These are phyloP conservation scores for Trichosporon inkin DNA, from an alignment of 1,284 basidiomycete species.

Conservation along the genomic window DNA sequence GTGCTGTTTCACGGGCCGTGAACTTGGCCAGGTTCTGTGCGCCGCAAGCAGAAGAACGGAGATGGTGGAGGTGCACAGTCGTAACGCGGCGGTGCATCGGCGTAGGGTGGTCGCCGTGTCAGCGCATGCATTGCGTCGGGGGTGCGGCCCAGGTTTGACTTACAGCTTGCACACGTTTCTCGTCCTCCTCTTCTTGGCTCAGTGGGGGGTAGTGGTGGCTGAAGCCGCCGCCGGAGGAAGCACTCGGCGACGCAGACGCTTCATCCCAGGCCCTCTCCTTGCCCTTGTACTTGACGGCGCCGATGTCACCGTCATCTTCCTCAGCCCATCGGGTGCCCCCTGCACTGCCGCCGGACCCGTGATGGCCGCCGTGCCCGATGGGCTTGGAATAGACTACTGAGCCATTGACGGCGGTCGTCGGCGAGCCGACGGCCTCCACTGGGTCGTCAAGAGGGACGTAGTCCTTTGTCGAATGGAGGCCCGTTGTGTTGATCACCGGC, in stretches of 20 bases:
- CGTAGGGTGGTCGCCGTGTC: not conserved
- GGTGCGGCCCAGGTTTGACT: slow-evolving; percentile 13
- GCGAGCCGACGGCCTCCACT: slow-evolving; percentile 27
- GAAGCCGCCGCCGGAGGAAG: not conserved
- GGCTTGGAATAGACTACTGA: slow-evolving; percentile 35
- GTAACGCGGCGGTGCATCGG: not conserved
- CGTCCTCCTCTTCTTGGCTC: slow-evolving; percentile 44
- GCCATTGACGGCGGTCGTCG: slow-evolving; percentile 35
- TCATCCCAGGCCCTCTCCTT: slow-evolving; percentile 36
- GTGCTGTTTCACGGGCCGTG: slow-evolving; percentile 44
- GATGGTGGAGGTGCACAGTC: not conserved
- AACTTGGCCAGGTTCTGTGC: slow-evolving; percentile 45
- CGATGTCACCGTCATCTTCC: slow-evolving; percentile 27
- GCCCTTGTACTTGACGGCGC: slow-evolving; percentile 22
- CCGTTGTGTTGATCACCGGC: slow-evolving; percentile 17
- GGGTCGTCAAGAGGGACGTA: slow-evolving; percentile 41
- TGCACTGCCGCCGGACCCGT: slow-evolving; percentile 13
- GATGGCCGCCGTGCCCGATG: not conserved
- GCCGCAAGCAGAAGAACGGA: not conserved
- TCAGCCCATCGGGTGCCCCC: slow-evolving; percentile 11
- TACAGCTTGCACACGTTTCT: slow-evolving; percentile 45
- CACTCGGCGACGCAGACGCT: slow-evolving; percentile 21
- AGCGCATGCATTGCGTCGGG: slow-evolving; percentile 1
- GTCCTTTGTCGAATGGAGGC: slow-evolving; percentile 20
- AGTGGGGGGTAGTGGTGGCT: slow-evolving; percentile 36